Base-by-base conservation (phyloP, 768 basidiomycete species). In the Amyloporia xantha region DNA sequence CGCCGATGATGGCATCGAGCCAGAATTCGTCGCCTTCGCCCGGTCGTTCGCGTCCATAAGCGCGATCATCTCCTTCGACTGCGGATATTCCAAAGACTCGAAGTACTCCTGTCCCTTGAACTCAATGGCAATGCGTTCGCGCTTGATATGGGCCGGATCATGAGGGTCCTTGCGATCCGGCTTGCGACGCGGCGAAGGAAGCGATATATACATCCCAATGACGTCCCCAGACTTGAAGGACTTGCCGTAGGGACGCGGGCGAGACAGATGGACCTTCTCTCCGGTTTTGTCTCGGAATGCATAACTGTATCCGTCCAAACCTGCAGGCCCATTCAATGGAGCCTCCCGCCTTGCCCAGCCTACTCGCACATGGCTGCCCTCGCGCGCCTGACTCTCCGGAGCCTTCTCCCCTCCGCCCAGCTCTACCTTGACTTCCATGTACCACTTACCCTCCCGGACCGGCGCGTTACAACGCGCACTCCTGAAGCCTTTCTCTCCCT, bases 31-130 rank as follows among this genome's bases (percentile, higher is more conserved):
- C 2, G 75, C 66, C 64, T 85, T 86, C 13, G 71, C 76, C 39
- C 79, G 76, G 61, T 78, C 51, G 46, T 47, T 61, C 38, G 68
- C 82, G 54, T 93, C 91, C 76, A 94, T 81, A 53, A 98, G 79
- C 30, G 83, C 72, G 11, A 77, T 72, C 96, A 98, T 98, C 69
- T 99, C 96, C 64, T 94, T 96, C 24, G 77, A 81, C 50, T 83
- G 81, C 9, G 82, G 68, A 63, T 96, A 97, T 64, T 98, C 95
- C 52, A 90, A 72, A 51, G 83, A 83, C 70, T 99, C 96, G 65
- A 97, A 97, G 64, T 94, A 93, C 54, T 91, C 87, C 66, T 95
- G 93, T n/a, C 90, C 90, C 67, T 95, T 96, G 68, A 91, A 89
- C 51, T 89, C 87, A 62, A 99, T 94, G 3, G 94, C 81, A 52